Evolutionary conservation across 2,329 filamentous ascomycete species (phyloP).

Genomic region (Aspergillus fischeri): DNA sequence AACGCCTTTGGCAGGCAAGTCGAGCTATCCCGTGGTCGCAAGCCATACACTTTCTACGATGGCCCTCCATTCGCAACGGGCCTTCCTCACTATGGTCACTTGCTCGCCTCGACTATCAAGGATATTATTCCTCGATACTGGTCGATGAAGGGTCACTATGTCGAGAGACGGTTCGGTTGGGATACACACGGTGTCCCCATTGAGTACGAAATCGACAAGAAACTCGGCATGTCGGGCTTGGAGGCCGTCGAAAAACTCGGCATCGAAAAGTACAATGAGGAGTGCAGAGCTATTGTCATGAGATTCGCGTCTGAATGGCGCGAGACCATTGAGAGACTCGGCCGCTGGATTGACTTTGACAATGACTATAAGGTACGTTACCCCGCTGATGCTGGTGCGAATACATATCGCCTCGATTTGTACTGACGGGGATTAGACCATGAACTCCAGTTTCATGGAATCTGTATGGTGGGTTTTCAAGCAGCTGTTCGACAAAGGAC

Average conservation of each 20-base stretch:
- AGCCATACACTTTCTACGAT: slow-evolving; percentile 93
- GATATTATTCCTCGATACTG: slow-evolving; percentile 95
- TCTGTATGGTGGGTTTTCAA: slow-evolving; percentile 97
- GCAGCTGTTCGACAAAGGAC: slow-evolving; percentile 81
- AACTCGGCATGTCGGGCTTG: slow-evolving; percentile 80
- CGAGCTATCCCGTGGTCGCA: slow-evolving; percentile 75
- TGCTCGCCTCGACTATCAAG: slow-evolving; percentile 91
- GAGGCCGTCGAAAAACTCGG: slow-evolving; percentile 84
- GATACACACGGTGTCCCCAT: slow-evolving; percentile 93
- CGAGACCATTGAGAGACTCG: slow-evolving; percentile 78
- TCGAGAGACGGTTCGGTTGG: slow-evolving; percentile 91
- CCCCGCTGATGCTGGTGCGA: not conserved
- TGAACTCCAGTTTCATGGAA: slow-evolving; percentile 96
- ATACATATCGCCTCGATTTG: not conserved
- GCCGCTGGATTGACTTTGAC: slow-evolving; percentile 96
- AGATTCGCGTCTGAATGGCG: slow-evolving; percentile 84
- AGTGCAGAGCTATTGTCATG: slow-evolving; percentile 93
- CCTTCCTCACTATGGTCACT: slow-evolving; percentile 67
- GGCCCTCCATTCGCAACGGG: slow-evolving; percentile 75
- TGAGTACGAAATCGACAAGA: slow-evolving; percentile 97
- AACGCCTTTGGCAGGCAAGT: slow-evolving; percentile 86
- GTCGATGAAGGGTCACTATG: slow-evolving; percentile 94
- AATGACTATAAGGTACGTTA: slow-evolving; percentile 79
- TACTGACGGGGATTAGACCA: slow-evolving; percentile 56
- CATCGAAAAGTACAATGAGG: slow-evolving; percentile 82